phyloP scores from a whole-genome alignment of 106 monocot genomes.

The Hemerocallis citrina region DNA sequence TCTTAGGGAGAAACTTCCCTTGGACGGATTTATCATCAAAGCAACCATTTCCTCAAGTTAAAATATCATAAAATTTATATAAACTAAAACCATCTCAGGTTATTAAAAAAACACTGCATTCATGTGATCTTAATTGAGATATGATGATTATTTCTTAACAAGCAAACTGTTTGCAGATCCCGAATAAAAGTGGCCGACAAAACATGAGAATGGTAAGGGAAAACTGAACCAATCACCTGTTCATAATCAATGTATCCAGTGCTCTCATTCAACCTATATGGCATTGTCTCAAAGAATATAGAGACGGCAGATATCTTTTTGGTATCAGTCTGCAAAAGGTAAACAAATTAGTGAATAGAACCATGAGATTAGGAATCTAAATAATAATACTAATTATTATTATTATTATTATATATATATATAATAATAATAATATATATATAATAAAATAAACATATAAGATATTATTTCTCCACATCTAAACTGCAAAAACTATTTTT shows the following conservation, averaged over 20 bases:
- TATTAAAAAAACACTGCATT: not conserved
- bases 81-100: not conserved
- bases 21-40: not conserved
- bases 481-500: too few species aligned
- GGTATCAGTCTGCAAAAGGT: conserved; percentile 79
- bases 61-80: not conserved
- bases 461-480: too few species aligned
- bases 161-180: not conserved
- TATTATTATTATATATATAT: too few species aligned
- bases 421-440: too few species aligned
- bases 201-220: not conserved
- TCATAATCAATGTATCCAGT: conserved; percentile 99
- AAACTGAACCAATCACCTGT: conserved; percentile 37
- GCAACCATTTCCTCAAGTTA: not conserved
- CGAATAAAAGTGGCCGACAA: not conserved
- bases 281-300: conserved; percentile 99
- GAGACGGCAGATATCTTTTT: conserved; percentile 99
- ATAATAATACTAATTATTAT: too few species aligned
- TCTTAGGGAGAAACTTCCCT: not conserved
- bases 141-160: not conserved
- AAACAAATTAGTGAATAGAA: not conserved
- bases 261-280: conserved; percentile 88
- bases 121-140: not conserved
- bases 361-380: not conserved
- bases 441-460: too few species aligned